These are phyloP conservation scores for Antrodiella citrinella DNA, from an alignment of 768 basidiomycete species.

Conservation along the genomic window DNA sequence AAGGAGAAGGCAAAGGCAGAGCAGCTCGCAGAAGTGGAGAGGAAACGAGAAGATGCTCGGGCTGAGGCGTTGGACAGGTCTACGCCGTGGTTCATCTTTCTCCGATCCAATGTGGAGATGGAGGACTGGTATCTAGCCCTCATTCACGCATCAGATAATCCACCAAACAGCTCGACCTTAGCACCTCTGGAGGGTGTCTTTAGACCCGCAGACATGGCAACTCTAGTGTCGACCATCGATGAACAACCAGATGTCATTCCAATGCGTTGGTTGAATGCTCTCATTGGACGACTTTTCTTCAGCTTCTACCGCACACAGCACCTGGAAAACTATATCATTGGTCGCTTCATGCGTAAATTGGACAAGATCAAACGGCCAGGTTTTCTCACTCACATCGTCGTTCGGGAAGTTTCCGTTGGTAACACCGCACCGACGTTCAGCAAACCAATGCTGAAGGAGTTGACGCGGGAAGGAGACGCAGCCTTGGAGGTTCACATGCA, in stretches of 20 bases:
- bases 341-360: slow-evolving; percentile 87
- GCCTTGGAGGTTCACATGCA: slow-evolving; percentile 77
- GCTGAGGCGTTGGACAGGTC: slow-evolving; percentile 44
- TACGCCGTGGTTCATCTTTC: slow-evolving; percentile 91
- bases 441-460: slow-evolving; percentile 97
- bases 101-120: slow-evolving; percentile 83
- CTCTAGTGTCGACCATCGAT: slow-evolving; percentile 79
- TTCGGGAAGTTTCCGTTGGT: slow-evolving; percentile 87
- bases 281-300: slow-evolving; percentile 90
- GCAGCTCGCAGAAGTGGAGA: slow-evolving; percentile 25
- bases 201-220: slow-evolving; percentile 69
- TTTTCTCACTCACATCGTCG: slow-evolving; percentile 78
- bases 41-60: slow-evolving; percentile 27
- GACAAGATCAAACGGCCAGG: slow-evolving; percentile 84
- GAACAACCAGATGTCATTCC: slow-evolving; percentile 93
- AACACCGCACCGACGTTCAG: slow-evolving; percentile 77
- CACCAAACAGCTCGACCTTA: slow-evolving; percentile 54
- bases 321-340: slow-evolving; percentile 80
- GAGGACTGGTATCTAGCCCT: slow-evolving; percentile 94
- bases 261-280: slow-evolving; percentile 94
- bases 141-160: slow-evolving; percentile 62
- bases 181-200: slow-evolving; percentile 59
- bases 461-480: slow-evolving; percentile 90
- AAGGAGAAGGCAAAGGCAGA: slow-evolving; percentile 37
- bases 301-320: slow-evolving; percentile 79